phyloP scores from a whole-genome alignment of 495 filamentous ascomycete species.

The Xylaria longipes region DNA sequence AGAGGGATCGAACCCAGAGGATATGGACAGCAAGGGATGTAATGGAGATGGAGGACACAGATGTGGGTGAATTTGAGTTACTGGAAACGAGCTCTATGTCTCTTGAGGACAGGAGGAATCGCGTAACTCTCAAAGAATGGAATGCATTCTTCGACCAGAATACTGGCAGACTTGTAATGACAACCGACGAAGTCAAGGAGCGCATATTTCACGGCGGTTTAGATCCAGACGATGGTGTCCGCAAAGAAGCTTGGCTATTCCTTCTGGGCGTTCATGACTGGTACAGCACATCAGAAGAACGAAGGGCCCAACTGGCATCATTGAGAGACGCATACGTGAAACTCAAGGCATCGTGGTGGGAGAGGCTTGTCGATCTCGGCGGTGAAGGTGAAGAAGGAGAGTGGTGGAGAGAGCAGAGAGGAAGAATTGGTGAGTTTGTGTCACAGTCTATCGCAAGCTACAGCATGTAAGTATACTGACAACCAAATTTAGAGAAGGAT shows the following conservation, averaged over 20 bases:
- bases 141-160: conserved; percentile 77
- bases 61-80: conserved; percentile 94
- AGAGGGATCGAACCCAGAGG: conserved; percentile 78
- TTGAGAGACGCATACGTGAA: conserved; percentile 92
- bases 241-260: conserved; percentile 97
- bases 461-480: conserved; percentile 31
- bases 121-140: conserved; percentile 86
- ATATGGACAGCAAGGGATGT: conserved; percentile 95
- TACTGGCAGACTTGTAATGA: conserved; percentile 76
- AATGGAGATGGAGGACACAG: conserved; percentile 89
- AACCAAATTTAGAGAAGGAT: conserved; percentile 81
- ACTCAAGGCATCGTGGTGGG: conserved; percentile 96
- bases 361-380: conserved; percentile 82
- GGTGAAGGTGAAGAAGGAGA: conserved; percentile 79
- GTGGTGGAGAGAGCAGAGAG: conserved; percentile 95
- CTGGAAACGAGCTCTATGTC: conserved; percentile 80
- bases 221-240: conserved; percentile 84
- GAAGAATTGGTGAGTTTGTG: conserved; percentile 78
- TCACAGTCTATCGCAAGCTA: neutral
- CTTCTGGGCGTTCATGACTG: conserved; percentile 89
- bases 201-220: conserved; percentile 94
- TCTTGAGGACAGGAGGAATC: conserved; percentile 75
- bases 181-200: conserved; percentile 91
- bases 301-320: conserved; percentile 79
- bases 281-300: conserved; percentile 82